phyloP scores from a whole-genome alignment of 2,329 filamentous ascomycete genomes.

The Ustilaginoidea virens region DNA sequence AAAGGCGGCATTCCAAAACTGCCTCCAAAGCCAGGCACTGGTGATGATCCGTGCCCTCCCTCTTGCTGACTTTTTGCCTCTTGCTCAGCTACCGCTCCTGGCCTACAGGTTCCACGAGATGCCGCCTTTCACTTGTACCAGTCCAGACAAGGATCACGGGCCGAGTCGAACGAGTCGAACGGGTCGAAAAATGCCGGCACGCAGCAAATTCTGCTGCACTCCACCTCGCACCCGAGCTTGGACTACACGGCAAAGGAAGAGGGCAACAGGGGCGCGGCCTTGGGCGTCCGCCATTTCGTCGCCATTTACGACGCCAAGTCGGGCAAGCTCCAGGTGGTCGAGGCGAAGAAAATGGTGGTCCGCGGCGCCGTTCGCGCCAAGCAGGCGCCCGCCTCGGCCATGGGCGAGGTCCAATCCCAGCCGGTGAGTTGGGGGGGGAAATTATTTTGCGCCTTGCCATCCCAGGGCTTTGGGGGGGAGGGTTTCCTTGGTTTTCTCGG shows the following conservation, averaged over 20 bases:
- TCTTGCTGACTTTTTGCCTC: constrained; percentile 4
- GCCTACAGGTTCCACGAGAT: constrained; percentile 19
- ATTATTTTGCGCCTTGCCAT: no score
- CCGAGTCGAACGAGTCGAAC: constrained; percentile 19
- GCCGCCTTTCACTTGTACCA: constrained; percentile 33
- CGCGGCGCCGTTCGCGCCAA: constrained; percentile 41
- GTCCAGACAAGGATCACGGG: constrained; percentile 20
- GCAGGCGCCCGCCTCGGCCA: constrained; percentile 31
- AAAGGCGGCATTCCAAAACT: no score
- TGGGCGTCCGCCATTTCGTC: constrained; percentile 44
- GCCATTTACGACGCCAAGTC: constrained; percentile 48
- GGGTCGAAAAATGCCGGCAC: constrained; percentile 23
- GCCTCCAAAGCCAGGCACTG: constrained; percentile 6
- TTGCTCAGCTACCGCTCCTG: constrained; percentile 18
- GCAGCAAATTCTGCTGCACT: constrained; percentile 41
- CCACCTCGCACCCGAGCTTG: constrained; percentile 37
- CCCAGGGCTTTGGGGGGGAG: no score
- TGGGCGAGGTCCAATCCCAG: constrained; percentile 16
- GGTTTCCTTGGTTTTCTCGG: no score
- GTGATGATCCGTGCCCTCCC: neutral
- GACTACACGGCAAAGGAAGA: constrained; percentile 44
- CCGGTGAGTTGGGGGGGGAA: constrained; percentile 11
- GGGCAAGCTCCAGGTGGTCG: constrained; percentile 42
- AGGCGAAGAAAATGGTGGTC: constrained; percentile 44
- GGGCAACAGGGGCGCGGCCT: constrained; percentile 13